phyloP scores from a whole-genome alignment of 306 rosid species.

The Vigna hirtella region DNA sequence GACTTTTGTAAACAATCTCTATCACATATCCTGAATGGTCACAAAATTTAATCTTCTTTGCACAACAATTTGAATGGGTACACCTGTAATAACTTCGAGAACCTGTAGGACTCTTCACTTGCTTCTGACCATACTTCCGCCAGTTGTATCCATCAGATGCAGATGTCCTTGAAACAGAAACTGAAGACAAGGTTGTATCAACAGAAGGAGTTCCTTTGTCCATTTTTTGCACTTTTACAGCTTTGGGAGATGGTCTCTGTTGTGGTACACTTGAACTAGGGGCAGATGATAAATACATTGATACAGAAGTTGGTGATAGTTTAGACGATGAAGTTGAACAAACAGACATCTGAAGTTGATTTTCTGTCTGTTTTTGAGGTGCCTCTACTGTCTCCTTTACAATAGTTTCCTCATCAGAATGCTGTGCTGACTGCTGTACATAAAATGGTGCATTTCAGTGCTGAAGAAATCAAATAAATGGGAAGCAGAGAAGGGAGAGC shows the following conservation, averaged over 20 bases:
- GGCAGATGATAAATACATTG: slow-evolving; percentile 68
- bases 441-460: slow-evolving; percentile 29
- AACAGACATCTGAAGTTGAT: slow-evolving; percentile 50
- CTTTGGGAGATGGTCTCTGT: slow-evolving; percentile 47
- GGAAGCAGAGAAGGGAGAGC: slow-evolving; percentile 5
- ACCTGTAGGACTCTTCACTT: slow-evolving; percentile 86
- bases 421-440: slow-evolving; percentile 51
- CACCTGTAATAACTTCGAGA: slow-evolving; percentile 89
- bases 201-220: slow-evolving; percentile 49
- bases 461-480: slow-evolving; percentile 12
- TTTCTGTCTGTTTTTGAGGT: slow-evolving; percentile 51
- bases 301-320: slow-evolving; percentile 75
- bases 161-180: slow-evolving; percentile 57
- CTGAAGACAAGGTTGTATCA: slow-evolving; percentile 47
- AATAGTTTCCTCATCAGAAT: slow-evolving; percentile 38
- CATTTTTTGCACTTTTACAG: slow-evolving; percentile 38
- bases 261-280: slow-evolving; percentile 56
- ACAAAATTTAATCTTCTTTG: slow-evolving; percentile 81
- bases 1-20: slow-evolving; percentile 74
- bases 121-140: slow-evolving; percentile 97
- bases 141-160: slow-evolving; percentile 89
- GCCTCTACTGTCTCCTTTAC: slow-evolving; percentile 43
- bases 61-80: slow-evolving; percentile 70
- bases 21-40: slow-evolving; percentile 64
- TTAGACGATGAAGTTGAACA: slow-evolving; percentile 55